Conservation (phyloP, 805 yeast genomes). For the Starmerella gropengiesseri region DNA sequence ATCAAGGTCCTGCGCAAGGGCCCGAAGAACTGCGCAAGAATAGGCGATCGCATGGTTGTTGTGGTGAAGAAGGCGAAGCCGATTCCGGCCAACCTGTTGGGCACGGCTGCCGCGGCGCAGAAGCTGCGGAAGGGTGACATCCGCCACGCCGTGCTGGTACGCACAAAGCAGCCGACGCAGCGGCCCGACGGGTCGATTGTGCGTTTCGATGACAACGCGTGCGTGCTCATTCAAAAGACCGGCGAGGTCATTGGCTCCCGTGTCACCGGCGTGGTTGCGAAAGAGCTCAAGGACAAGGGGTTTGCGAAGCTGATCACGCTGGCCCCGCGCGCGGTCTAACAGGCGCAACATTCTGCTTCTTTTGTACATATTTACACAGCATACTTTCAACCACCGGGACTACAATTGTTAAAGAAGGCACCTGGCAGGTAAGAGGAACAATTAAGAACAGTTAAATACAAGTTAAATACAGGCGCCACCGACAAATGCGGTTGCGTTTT, state of each 20-base stretch:
- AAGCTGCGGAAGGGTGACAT: conserved; percentile 93
- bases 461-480: too few species aligned
- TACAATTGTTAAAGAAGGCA: too few species aligned
- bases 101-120: conserved; percentile 47
- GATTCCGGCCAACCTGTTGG: conserved; percentile 55
- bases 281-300: conserved; percentile 73
- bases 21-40: conserved; percentile 68
- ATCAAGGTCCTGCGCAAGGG: conserved; percentile 87
- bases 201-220: conserved; percentile 91
- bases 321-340: conserved; percentile 70
- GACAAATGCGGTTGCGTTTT: too few species aligned
- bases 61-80: conserved; percentile 90
- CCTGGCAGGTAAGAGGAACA: too few species aligned
- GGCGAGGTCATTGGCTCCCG: conserved; percentile 93
- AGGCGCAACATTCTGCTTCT: not conserved
- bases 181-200: conserved; percentile 82
- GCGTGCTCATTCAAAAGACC: conserved; percentile 81
- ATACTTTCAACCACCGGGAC: too few species aligned
- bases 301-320: conserved; percentile 77
- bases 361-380: conserved; percentile 1
- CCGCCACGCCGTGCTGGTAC: conserved; percentile 87
- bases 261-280: conserved; percentile 80
- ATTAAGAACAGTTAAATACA: too few species aligned
- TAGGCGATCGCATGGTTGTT: conserved; percentile 88
- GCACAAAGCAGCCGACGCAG: conserved; percentile 70